phyloP scores from a whole-genome alignment of 2,329 filamentous ascomycete species.

The Trichoderma pleuroti region DNA sequence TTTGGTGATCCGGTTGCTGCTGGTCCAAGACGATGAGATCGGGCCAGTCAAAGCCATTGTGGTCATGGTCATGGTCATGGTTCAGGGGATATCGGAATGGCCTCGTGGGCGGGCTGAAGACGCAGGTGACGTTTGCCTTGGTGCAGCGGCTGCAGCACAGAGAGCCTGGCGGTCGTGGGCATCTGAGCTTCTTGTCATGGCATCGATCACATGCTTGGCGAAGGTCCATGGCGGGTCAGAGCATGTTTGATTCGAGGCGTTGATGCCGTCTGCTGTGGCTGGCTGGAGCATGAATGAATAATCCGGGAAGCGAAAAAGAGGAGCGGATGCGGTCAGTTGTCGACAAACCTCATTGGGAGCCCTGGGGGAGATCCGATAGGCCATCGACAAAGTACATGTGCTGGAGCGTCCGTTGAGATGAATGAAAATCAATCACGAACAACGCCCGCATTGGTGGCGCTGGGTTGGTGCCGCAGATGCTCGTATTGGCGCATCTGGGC shows the following conservation, averaged over 20 bases:
- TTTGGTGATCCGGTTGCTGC: neutral
- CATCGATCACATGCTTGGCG: slow-evolving; percentile 43
- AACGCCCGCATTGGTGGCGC: slow-evolving; percentile 17
- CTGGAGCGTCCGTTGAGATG: neutral
- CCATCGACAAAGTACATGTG: neutral
- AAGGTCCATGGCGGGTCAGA: slow-evolving; percentile 6
- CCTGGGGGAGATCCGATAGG: neutral
- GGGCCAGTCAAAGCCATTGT: slow-evolving; percentile 25
- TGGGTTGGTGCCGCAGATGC: neutral
- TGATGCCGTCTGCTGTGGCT: neutral
- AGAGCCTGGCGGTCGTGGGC: slow-evolving; percentile 38
- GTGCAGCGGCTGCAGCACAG: slow-evolving; percentile 40
- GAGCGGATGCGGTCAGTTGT: neutral
- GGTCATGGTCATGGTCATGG: neutral
- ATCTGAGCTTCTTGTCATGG: slow-evolving; percentile 46
- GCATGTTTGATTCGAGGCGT: neutral
- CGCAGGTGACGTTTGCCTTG: slow-evolving; percentile 39
- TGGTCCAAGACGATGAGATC: slow-evolving; percentile 21
- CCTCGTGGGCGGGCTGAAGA: slow-evolving; percentile 41
- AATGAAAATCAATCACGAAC: neutral
- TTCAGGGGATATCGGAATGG: slow-evolving; percentile 18
- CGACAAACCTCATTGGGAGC: neutral
- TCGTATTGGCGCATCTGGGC: slow-evolving; percentile 8
- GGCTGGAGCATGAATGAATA: neutral
- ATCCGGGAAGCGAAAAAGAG: neutral